Conservation (phyloP, 352 stramenopile genomes). For the Thalassiosira hispida region DNA sequence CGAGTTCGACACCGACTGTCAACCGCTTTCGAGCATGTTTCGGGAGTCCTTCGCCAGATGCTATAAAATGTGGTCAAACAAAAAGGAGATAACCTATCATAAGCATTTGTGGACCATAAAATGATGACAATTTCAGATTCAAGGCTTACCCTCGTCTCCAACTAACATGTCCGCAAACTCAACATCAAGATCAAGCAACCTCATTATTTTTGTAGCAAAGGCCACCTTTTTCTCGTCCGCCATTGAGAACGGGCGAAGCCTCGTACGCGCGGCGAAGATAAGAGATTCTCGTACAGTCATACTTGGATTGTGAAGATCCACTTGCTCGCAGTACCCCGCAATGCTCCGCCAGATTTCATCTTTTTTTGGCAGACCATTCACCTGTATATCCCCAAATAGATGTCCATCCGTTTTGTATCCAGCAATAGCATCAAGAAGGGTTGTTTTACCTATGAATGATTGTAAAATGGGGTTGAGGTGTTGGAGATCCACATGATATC, state of each 20-base stretch:
- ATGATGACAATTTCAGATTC: no score
- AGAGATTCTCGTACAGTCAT: conserved; percentile 10
- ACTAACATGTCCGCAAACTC: conserved; percentile 20
- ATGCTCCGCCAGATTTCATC: neutral
- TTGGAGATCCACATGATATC: conserved; percentile 41
- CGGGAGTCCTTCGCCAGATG: no score
- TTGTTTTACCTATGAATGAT: conserved; percentile 11
- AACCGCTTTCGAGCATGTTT: conserved; percentile 87
- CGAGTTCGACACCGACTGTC: conserved; percentile 92
- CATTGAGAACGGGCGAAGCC: conserved; percentile 17
- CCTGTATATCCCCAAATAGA: conserved; percentile 86
- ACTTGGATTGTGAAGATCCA: conserved; percentile 11
- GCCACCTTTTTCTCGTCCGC: conserved; percentile 4
- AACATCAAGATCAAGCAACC: conserved; percentile 15
- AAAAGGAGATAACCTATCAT: no score
- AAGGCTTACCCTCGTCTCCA: conserved; percentile 22
- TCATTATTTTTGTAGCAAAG: conserved; percentile 15
- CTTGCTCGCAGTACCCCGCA: conserved; percentile 23
- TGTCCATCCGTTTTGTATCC: conserved; percentile 88
- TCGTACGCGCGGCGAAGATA: conserved; percentile 10
- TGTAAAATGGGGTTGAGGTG: neutral
- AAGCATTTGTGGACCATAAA: no score
- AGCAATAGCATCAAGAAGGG: conserved; percentile 89
- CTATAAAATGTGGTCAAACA: no score
- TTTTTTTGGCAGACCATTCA: conserved; percentile 86